Percentiles rank a stretch among this genome's conserved stretches.
Conservation (phyloP, 257 asterid species). For the Lavandula angustifolia region DNA sequence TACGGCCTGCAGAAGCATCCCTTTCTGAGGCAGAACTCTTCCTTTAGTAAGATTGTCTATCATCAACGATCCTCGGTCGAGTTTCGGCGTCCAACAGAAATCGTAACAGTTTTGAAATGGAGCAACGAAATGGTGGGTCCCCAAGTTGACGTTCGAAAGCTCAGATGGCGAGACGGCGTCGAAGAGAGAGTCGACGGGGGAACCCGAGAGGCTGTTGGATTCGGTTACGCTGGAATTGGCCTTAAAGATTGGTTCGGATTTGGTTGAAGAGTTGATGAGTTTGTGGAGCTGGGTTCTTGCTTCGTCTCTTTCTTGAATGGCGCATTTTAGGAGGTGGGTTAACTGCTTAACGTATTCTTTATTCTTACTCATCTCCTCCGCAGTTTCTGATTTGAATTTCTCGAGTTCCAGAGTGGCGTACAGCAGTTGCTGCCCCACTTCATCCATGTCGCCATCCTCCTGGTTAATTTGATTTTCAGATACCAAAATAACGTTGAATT, state of each 20-base stretch:
- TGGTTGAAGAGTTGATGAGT: too few species aligned
- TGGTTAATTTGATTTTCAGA: too few species aligned
- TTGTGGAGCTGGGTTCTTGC: too few species aligned
- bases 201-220: constrained; percentile 57
- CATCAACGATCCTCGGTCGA: constrained; percentile 45
- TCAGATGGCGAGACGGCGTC: constrained; percentile 55
- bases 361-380: too few species aligned
- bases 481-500: too few species aligned
- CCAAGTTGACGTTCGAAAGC: constrained; percentile 33
- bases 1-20: constrained; percentile 62
- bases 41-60: constrained; percentile 53
- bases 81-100: not conserved
- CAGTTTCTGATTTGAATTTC: too few species aligned
- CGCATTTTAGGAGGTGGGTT: too few species aligned
- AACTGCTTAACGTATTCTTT: too few species aligned
- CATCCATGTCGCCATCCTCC: too few species aligned
- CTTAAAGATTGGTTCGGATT: constrained; percentile 1
- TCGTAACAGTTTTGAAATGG: not conserved
- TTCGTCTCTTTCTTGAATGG: too few species aligned
- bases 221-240: constrained; percentile 64
- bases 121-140: not conserved
- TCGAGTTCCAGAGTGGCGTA: too few species aligned
- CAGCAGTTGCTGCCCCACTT: too few species aligned
- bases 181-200: constrained; percentile 56
- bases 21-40: constrained; percentile 54